Percentiles rank a stretch among this genome's conserved stretches.
These are phyloP conservation scores for Monosporascus sp. DNA, from an alignment of 2,329 filamentous ascomycete species.

Conservation along the genomic window DNA sequence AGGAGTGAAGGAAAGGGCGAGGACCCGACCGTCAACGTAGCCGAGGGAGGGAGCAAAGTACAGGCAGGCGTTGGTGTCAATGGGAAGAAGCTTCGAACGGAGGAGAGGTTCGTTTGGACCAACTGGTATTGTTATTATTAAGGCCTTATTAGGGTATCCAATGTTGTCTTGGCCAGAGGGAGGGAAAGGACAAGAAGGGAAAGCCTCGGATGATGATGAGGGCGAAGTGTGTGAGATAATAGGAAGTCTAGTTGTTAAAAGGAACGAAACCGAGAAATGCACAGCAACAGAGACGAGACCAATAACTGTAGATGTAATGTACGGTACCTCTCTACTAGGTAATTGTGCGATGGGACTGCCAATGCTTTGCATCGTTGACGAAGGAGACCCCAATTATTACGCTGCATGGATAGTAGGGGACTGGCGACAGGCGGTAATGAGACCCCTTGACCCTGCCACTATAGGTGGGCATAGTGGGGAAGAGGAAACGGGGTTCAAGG, in stretches of 20 bases:
- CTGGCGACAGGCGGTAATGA: background rate
- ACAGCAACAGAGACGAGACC: background rate
- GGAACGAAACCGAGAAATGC: background rate
- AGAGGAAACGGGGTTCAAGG: background rate
- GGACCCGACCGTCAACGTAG: background rate
- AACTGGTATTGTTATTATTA: background rate
- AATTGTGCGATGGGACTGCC: background rate
- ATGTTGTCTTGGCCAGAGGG: background rate
- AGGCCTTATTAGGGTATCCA: background rate
- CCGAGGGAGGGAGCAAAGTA: too few relatives aligned
- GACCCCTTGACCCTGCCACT: background rate
- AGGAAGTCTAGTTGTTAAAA: background rate
- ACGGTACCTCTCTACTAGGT: background rate
- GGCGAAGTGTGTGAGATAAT: background rate
- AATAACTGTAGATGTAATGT: background rate
- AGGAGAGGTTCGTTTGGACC: background rate
- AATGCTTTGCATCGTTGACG: conserved; percentile 1
- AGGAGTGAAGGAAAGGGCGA: background rate
- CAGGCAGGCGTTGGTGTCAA: too few relatives aligned
- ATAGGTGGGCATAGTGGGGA: background rate
- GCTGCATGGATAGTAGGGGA: background rate
- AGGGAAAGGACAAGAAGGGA: background rate
- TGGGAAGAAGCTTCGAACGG: background rate
- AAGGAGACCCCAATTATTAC: background rate
- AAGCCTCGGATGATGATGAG: background rate